Evolutionary conservation across 2,329 filamentous ascomycete species (phyloP), one percentile per base, ranked within the genome.

Genomic region (Hypoxylon rubiginosum): DNA sequence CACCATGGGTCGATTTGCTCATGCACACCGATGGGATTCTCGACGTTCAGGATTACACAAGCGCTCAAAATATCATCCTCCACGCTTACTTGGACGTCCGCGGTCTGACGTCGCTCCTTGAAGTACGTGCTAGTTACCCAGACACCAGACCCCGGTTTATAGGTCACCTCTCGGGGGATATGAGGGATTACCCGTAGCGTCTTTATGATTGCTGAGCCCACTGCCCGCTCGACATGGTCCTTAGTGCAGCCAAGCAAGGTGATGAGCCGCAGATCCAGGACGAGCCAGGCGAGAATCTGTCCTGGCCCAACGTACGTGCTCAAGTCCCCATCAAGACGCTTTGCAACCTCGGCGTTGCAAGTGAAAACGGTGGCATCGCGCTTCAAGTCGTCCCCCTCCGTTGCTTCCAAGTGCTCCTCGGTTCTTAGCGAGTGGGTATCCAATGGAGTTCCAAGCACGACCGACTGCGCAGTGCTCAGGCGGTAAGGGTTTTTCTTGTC

Each of bases 51-150:
- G 30, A 48, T 9, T 7, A 50, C 24, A 15, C 30, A 34, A n/a
- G 46, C 45, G 21, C 46, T 56, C 21, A 39, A 26, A 11, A 62
- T 51, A n/a, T 46, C 32, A 8, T 53, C 48, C 24, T 51, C 6
- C 9, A 52, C 24, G 11, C 13, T 19, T n/a, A 43, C 36, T 19
- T 19, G 24, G 32, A 48, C 10, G 24, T 59, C 48, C 28, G 46
- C 39, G 41, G 53, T 46, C 24, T 58, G 45, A 43, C 36, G 28
- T 19, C 19, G 26, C 5, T 51, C 46, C 9, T 39, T 24, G 21
- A 26, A 50, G 49, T 45, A 8, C 32, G 2, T 21, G 34, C 58
- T 43, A 1, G 41, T 4, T 10, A 49, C 19, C 41, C 58, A 41
- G 19, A 52, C 11, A 13, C 45, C 45, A 26, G 45, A 48, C 45